These are phyloP conservation scores for Alternaria sp. DNA, from an alignment of 2,329 filamentous ascomycete genomes.

Conservation along the genomic window DNA sequence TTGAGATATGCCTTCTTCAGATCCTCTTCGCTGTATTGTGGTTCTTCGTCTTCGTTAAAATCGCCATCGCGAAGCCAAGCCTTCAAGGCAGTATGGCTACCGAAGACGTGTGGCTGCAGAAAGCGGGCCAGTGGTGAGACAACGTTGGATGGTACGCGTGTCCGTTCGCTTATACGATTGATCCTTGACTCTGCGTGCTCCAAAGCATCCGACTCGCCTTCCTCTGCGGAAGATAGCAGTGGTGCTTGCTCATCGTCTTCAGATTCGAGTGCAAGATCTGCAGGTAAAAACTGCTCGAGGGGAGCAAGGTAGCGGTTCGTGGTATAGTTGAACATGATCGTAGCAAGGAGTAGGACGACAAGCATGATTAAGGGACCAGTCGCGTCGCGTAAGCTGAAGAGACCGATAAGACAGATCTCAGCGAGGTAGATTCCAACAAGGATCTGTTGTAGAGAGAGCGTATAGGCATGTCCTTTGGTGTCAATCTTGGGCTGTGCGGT, in stretches of 20 bases:
- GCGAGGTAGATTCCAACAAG: conserved; percentile 85
- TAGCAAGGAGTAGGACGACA: conserved; percentile 41
- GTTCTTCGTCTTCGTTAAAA: conserved; percentile 43
- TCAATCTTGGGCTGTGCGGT: conserved; percentile 84
- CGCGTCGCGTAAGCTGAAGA: conserved; percentile 66
- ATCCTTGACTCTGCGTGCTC: conserved; percentile 33
- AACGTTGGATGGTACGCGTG: conserved; percentile 34
- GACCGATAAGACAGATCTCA: conserved; percentile 82
- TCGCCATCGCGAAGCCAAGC: conserved; percentile 45
- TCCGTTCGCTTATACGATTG: conserved; percentile 36
- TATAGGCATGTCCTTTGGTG: conserved; percentile 87
- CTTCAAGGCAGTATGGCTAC: conserved; percentile 46
- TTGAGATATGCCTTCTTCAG: conserved; percentile 48
- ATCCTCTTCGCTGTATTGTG: conserved; percentile 45
- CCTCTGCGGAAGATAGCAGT: conserved; percentile 43
- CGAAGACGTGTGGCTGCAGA: conserved; percentile 48
- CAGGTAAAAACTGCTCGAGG: conserved; percentile 48
- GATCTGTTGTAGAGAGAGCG: conserved; percentile 86
- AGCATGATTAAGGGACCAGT: conserved; percentile 47
- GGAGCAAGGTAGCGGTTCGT: conserved; percentile 48
- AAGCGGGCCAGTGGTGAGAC: conserved; percentile 45
- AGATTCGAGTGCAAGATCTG: conserved; percentile 38
- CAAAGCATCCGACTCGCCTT: conserved; percentile 37
- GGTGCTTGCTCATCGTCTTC: conserved; percentile 41
- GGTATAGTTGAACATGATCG: conserved; percentile 44